These are phyloP conservation scores for Hyaloperonospora arabidopsidis DNA, from an alignment of 352 stramenopile genomes.

Conservation along the genomic window DNA sequence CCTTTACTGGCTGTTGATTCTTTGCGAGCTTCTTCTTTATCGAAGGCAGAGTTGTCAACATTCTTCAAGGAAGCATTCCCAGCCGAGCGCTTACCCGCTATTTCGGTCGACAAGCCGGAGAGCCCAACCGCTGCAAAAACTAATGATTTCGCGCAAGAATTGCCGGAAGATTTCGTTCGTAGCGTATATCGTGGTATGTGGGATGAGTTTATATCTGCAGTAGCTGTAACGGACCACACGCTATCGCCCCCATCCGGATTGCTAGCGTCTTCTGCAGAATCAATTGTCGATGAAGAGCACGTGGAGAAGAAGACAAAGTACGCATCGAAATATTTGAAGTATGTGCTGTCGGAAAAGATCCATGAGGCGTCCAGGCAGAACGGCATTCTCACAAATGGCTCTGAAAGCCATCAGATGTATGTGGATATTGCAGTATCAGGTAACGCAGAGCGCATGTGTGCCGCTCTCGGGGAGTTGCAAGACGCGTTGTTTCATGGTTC, in stretches of 20 bases:
- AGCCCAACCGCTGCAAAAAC: conserved; percentile 8
- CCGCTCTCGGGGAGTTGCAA: conserved; percentile 45
- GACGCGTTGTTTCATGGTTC: conserved; percentile 62
- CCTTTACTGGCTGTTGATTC: conserved; percentile 15
- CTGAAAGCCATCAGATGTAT: conserved; percentile 50
- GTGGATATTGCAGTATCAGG: conserved; percentile 37
- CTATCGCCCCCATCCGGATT: conserved; percentile 16
- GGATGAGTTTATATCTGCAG: conserved; percentile 24
- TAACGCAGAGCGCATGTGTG: conserved; percentile 50
- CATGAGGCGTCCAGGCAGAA: conserved; percentile 62
- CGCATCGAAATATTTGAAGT: conserved; percentile 63
- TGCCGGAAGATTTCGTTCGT: conserved; percentile 18
- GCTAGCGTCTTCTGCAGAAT: conserved; percentile 8
- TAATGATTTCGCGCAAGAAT: conserved; percentile 3
- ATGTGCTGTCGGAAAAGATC: conserved; percentile 66
- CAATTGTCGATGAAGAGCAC: conserved; percentile 7
- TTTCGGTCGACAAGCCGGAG: conserved; percentile 3
- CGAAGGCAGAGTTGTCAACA: conserved; percentile 24
- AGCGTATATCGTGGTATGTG: conserved; percentile 22
- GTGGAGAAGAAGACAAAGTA: conserved; percentile 14
- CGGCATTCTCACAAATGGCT: conserved; percentile 61
- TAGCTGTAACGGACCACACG: conserved; percentile 7
- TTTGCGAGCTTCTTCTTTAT: conserved; percentile 6
- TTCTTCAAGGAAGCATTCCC: conserved; percentile 40
- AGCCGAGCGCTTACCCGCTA: conserved; percentile 9